Conservation (phyloP, 352 stramenopile species). For the Globisporangium emineosum region DNA sequence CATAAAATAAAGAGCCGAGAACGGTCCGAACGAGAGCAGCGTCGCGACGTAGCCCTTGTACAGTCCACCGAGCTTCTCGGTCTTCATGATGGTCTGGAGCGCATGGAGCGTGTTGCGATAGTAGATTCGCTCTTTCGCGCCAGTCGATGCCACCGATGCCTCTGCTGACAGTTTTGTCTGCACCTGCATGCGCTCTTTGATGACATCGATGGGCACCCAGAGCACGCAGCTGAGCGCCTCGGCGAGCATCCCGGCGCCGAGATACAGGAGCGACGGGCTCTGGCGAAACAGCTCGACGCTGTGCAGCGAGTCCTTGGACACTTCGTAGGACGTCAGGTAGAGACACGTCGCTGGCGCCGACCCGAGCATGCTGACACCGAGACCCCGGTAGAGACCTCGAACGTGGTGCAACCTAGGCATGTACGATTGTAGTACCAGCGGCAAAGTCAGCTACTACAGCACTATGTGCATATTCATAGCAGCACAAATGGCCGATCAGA, state of each 20-base stretch:
- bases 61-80: slow-evolving; percentile 88
- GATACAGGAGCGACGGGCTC: slow-evolving; percentile 60
- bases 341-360: slow-evolving; percentile 94
- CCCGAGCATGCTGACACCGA: slow-evolving; percentile 93
- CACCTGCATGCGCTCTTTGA: slow-evolving; percentile 98
- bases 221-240: slow-evolving; percentile 91
- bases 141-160: neutral
- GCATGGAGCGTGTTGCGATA: slow-evolving; percentile 93
- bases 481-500: neutral
- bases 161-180: slow-evolving; percentile 41
- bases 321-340: slow-evolving; percentile 97
- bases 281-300: slow-evolving; percentile 34
- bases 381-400: slow-evolving; percentile 92
- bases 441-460: neutral
- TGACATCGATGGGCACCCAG: slow-evolving; percentile 99
- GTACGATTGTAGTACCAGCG: too few species aligned
- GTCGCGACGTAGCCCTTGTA: slow-evolving; percentile 97
- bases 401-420: slow-evolving; percentile 53
- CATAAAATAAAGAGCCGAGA: slow-evolving; percentile 97
- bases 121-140: slow-evolving; percentile 34
- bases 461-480: neutral
- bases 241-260: slow-evolving; percentile 68
- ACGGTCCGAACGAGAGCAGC: slow-evolving; percentile 95
- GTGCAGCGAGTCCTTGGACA: slow-evolving; percentile 64
- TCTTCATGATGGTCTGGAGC: slow-evolving; percentile 86